Evolutionary conservation across 163 green algal species (phyloP).

Genomic region (Chlamydomonas reinhardtii): DNA sequence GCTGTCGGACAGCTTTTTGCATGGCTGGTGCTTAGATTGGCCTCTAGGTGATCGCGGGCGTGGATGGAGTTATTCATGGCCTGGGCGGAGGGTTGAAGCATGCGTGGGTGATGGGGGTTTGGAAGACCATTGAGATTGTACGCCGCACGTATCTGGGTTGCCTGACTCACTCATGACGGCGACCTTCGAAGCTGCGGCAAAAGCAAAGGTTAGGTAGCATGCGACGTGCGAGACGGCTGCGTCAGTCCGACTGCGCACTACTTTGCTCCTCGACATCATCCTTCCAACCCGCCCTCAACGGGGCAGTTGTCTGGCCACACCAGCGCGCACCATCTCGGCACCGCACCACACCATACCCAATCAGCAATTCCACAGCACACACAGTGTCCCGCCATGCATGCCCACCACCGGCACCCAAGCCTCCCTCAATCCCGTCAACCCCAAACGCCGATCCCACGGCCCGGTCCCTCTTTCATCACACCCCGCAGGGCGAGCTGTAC

Average conservation of each 20-base stretch:
- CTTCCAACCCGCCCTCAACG: too few relatives aligned
- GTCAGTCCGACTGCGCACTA: slow-evolving; percentile 47
- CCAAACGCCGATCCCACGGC: too few relatives aligned
- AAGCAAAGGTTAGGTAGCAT: slow-evolving; percentile 16
- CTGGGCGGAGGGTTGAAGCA: too few relatives aligned
- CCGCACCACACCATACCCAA: not conserved
- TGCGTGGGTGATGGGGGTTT: too few relatives aligned
- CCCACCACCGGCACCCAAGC: not conserved
- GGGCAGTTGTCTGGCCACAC: too few relatives aligned
- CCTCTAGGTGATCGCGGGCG: too few relatives aligned
- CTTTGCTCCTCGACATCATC: slow-evolving; percentile 30
- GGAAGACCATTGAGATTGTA: not conserved
- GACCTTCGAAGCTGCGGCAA: slow-evolving; percentile 55
- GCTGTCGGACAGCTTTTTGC: not conserved
- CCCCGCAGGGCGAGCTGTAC: slow-evolving; percentile 83
- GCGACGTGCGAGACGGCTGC: slow-evolving; percentile 44
- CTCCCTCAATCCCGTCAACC: not conserved
- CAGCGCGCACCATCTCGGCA: too few relatives aligned
- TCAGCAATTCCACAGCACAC: not conserved
- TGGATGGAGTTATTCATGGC: not conserved
- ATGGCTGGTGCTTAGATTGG: not conserved
- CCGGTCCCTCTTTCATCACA: too few relatives aligned
- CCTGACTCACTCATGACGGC: slow-evolving; percentile 39
- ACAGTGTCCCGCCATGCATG: too few relatives aligned
- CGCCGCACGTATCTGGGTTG: slow-evolving; percentile 51